Evolutionary conservation across 148 eudicot genomes (phyloP), one percentile per base, ranked within the genome.

Genomic region (Pharnaceum exiguum): DNA sequence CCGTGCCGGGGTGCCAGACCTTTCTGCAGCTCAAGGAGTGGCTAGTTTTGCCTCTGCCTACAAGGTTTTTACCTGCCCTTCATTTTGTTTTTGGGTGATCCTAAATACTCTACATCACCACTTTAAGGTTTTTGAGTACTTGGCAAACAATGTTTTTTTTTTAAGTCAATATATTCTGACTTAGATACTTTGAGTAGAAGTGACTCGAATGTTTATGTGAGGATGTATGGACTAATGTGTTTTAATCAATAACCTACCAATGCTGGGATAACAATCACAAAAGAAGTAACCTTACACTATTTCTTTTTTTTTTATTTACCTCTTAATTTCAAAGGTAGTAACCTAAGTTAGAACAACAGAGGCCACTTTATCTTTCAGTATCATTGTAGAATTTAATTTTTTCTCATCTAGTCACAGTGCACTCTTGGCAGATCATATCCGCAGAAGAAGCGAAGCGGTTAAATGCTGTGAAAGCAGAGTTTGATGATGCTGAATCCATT

Each of bases 1-100:
- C 1, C 80, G 99, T 53, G 96, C 96, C 30, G 99, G 99, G 1
- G 99, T 93, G n/a, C 62, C 89, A 4, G 91, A 89, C 40, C 85
- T 93, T 48, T 83, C 60, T 58, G 80, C 87, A 57, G 96, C 99
- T 3, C 96, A 83, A 58, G 95, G 89, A 13, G 71, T 89, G 19
- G 99, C 99, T 66, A 85, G 76, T n/a, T 65, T 93, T 7, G 95
- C 95, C 10, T 70, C 79, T 29, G 67, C 50, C 0, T 93, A 93
- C 46, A 83, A 93, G 99, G 99, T 93, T 59, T 18, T 51, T 21
- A 11, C 40, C n/a, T 24, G 4, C 23, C 7, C 5, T 43, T 8
- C 37, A 19, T 27, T 25, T 30, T 19, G 18, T 31, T 16, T 37
- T 36, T 7, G 7, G 38, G 38, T 7, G 38, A 6, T 35, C 38